These are phyloP conservation scores for Pilasporangium apinafurcum DNA, from an alignment of 352 stramenopile genomes.

Conservation along the genomic window DNA sequence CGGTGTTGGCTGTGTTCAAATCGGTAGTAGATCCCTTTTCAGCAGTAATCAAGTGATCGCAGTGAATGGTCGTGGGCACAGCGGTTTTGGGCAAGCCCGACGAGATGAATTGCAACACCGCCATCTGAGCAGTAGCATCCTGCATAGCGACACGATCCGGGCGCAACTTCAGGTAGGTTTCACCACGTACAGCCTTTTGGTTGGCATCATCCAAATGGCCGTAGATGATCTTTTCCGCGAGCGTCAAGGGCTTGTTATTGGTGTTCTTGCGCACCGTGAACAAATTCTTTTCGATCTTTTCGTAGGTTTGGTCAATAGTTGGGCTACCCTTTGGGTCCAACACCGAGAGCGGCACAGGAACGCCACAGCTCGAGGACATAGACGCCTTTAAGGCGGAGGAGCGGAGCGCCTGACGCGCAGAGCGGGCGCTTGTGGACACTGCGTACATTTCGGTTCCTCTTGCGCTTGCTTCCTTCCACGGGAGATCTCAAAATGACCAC, in stretches of 20 bases:
- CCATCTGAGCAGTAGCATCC: slow-evolving; percentile 93
- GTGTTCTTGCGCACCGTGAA: slow-evolving; percentile 85
- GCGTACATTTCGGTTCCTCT: slow-evolving; percentile 40
- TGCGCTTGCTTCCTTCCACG: slow-evolving; percentile 22
- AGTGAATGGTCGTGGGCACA: slow-evolving; percentile 92
- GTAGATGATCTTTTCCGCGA: slow-evolving; percentile 95
- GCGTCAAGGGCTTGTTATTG: slow-evolving; percentile 86
- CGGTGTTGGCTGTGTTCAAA: slow-evolving; percentile 83
- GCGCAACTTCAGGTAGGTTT: slow-evolving; percentile 92
- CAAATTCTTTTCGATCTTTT: slow-evolving; percentile 90
- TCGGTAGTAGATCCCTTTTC: slow-evolving; percentile 88
- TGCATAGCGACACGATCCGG: slow-evolving; percentile 93
- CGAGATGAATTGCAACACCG: slow-evolving; percentile 94
- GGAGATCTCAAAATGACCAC: slow-evolving; percentile 83
- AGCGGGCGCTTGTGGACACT: slow-evolving; percentile 48
- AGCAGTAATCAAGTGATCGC: slow-evolving; percentile 93
- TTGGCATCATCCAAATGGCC: slow-evolving; percentile 89
- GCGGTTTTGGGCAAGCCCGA: slow-evolving; percentile 90
- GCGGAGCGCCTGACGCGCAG: slow-evolving; percentile 63
- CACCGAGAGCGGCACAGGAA: slow-evolving; percentile 79
- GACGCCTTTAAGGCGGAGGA: slow-evolving; percentile 49
- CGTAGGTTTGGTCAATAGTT: slow-evolving; percentile 91
- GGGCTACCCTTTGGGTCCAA: slow-evolving; percentile 88
- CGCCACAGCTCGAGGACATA: slow-evolving; percentile 71
- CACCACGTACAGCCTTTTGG: slow-evolving; percentile 73